These are phyloP conservation scores for Gymnopilus junonius DNA, from an alignment of 768 basidiomycete genomes.

Conservation along the genomic window DNA sequence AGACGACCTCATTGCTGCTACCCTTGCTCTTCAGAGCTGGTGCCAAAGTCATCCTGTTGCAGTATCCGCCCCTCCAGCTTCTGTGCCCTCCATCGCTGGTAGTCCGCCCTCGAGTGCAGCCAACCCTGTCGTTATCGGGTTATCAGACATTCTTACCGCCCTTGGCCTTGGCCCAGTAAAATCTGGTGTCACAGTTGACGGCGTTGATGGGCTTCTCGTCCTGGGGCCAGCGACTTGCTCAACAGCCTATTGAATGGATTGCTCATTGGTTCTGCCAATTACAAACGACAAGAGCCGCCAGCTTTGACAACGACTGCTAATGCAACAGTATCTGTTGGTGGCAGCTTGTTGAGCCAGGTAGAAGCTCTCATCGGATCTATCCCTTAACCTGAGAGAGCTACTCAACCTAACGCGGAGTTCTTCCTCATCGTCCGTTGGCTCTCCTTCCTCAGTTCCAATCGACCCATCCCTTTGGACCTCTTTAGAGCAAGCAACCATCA, in stretches of 20 bases:
- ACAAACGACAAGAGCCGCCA: constrained; percentile 11
- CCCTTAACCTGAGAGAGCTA: constrained; percentile 18
- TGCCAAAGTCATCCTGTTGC: constrained; percentile 8
- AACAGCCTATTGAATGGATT: constrained; percentile 16
- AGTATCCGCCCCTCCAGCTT: not conserved
- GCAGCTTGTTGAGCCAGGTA: constrained; percentile 19
- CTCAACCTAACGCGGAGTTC: not conserved
- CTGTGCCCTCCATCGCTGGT: not conserved
- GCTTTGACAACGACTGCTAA: not conserved
- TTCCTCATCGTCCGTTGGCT: not conserved
- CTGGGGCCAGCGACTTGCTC: constrained; percentile 8
- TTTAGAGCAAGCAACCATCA: not conserved
- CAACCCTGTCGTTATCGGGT: constrained; percentile 17
- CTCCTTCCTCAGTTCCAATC: not conserved
- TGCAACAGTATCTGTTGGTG: constrained; percentile 3
- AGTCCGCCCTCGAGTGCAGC: not conserved
- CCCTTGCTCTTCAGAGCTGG: constrained; percentile 12
- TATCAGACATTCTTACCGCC: constrained; percentile 17
- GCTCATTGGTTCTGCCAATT: constrained; percentile 16
- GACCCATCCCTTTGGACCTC: not conserved
- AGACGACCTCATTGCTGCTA: constrained; percentile 16
- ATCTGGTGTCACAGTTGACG: constrained; percentile 15
- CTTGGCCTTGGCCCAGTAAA: constrained; percentile 15
- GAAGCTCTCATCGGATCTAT: constrained; percentile 23
- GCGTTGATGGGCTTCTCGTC: constrained; percentile 4